phyloP scores from a whole-genome alignment of 108 stramenopile genomes.

The Schizochytrium sp. region DNA sequence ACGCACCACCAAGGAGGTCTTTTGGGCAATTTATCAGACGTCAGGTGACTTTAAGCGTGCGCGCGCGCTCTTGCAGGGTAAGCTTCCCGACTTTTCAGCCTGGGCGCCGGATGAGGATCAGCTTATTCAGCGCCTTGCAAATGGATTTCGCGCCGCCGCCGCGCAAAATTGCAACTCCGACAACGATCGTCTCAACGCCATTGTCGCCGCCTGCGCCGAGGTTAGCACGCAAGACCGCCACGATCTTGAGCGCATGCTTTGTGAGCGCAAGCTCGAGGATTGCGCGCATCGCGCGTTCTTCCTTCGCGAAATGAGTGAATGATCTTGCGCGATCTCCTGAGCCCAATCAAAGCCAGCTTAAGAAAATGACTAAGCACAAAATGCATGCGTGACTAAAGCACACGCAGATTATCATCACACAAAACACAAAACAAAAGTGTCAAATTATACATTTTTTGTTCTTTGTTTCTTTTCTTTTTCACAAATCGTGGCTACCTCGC shows the following conservation, averaged over 20 bases:
- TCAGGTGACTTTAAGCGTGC: background rate
- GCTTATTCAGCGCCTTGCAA: background rate
- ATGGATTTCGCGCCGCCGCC: background rate
- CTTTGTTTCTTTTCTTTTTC: too few species aligned
- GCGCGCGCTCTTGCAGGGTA: background rate
- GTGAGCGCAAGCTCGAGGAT: background rate
- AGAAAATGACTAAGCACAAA: background rate
- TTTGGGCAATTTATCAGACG: background rate
- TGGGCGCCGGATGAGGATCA: background rate
- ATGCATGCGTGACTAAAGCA: too few species aligned
- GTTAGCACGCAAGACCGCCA: background rate
- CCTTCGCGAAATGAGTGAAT: background rate
- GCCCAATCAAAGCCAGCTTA: background rate
- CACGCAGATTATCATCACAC: too few species aligned
- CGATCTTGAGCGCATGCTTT: background rate
- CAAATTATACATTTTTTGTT: too few species aligned
- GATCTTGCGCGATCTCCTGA: too few species aligned
- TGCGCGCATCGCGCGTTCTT: background rate
- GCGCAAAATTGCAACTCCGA: background rate
- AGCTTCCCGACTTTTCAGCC: background rate
- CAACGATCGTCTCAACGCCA: background rate
- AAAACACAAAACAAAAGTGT: too few species aligned
- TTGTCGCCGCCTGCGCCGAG: background rate
- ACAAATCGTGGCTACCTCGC: too few species aligned
- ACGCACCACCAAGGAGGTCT: background rate